phyloP scores from a whole-genome alignment of 2,329 filamentous ascomycete species.

The Fusarium sp. region DNA sequence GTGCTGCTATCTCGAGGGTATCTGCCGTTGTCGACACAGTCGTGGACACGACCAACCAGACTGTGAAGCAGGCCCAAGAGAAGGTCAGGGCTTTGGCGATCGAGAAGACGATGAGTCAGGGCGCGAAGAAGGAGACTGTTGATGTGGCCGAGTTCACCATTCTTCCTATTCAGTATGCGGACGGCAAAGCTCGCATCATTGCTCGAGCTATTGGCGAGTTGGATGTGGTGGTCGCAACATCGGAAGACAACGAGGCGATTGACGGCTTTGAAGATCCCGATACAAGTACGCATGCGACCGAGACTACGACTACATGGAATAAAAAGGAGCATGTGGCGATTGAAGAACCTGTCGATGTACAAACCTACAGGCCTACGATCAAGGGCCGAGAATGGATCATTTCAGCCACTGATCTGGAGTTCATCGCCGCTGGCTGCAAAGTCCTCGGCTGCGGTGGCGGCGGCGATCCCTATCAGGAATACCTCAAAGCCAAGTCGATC shows the following conservation, averaged over 20 bases:
- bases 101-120: background rate
- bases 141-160: background rate
- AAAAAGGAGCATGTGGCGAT: background rate
- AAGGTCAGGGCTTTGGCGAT: background rate
- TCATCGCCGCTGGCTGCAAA: conserved; percentile 66
- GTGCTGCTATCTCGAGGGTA: conserved; percentile 1
- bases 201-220: conserved; percentile 68
- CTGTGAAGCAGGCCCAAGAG: conserved; percentile 7
- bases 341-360: background rate
- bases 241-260: background rate
- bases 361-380: conserved; percentile 59
- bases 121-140: background rate
- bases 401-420: conserved; percentile 64
- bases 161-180: conserved; percentile 53
- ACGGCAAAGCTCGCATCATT: conserved; percentile 64
- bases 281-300: background rate
- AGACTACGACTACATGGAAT: background rate
- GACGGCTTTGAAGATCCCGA: conserved; percentile 4
- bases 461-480: conserved; percentile 61
- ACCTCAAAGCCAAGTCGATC: conserved; percentile 60
- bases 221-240: conserved; percentile 32
- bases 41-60: conserved; percentile 7
- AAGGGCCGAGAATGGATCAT: conserved; percentile 63
- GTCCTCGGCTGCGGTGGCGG: conserved; percentile 69
- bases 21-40: conserved; percentile 5